phyloP scores from a whole-genome alignment of 1,139 yeast genomes.

The Diutina scorzettiae region DNA sequence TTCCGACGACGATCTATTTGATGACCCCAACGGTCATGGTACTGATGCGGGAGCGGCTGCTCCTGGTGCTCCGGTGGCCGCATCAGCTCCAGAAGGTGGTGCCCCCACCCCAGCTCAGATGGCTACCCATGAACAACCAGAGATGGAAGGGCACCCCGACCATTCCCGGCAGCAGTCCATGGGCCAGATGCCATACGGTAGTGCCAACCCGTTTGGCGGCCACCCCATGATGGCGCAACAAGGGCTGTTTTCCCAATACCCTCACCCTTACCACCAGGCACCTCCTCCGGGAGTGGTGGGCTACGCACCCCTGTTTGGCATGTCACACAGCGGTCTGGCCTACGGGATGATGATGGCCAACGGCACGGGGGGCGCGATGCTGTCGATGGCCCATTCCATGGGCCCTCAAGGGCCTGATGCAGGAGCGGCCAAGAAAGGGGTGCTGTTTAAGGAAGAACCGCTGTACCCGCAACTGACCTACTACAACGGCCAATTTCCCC shows the following conservation, averaged over 20 bases:
- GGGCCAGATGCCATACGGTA: neutral
- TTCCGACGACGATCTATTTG: slow-evolving; percentile 5
- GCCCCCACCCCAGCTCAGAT: no score
- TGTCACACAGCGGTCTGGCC: slow-evolving; percentile 2
- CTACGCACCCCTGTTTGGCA: slow-evolving; percentile 1
- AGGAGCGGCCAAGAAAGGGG: neutral
- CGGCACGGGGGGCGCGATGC: slow-evolving; percentile 5
- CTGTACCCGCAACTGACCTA: slow-evolving; percentile 6
- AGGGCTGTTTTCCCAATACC: slow-evolving; percentile 3
- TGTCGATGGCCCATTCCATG: slow-evolving; percentile 4
- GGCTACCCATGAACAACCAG: no score
- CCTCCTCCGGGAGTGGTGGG: slow-evolving; percentile 4
- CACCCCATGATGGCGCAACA: neutral
- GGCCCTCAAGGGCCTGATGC: neutral
- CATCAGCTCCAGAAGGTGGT: no score
- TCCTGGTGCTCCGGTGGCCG: neutral
- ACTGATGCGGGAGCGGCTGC: neutral
- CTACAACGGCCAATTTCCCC: slow-evolving; percentile 3
- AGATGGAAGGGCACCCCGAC: no score
- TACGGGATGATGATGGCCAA: slow-evolving; percentile 5
- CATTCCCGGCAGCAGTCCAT: no score
- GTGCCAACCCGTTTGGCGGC: slow-evolving; percentile 1
- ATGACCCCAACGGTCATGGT: neutral
- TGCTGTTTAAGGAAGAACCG: slow-evolving; percentile 5
- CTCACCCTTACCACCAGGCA: slow-evolving; percentile 4